Base-by-base conservation (phyloP, 768 basidiomycete genomes). In the Fomitopsis pulvina region DNA sequence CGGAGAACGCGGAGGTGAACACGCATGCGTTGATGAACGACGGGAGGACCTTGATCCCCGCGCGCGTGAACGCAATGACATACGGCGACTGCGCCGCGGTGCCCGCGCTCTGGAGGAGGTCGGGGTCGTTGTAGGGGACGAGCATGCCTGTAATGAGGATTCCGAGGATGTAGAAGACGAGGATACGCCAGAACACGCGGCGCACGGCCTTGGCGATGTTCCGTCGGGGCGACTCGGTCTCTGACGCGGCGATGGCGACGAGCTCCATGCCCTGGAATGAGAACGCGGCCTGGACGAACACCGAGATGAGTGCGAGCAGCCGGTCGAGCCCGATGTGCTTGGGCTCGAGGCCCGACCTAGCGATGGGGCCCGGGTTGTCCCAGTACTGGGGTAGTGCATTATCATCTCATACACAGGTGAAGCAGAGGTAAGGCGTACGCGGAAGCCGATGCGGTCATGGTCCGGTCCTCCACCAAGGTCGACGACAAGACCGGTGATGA, bases 51-150 rank as follows among this genome's bases (percentile, higher is more conserved):
- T 78, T 81, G 61, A 90, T 78, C 10, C 88, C 85, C 0, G 86
- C 83, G 34, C 76, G 73, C 40, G 68, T 75, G 56, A 92, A 81
- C 18, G 88, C 90, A 54, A 92, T 84, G 48, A 92, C 90, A 66
- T 88, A 94, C 2, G 91, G 91, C 3, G 87, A 90, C 46, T 82
- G 64, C 0, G 83, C 79, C n/a, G 88, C 89, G 40, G 77, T 87
- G 44, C 80, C 79, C 24, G 71, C 61, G 66, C 69, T 52, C 48
- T 67, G 61, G 37, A 84, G 71, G 37, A 89, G 69, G 10, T 65
- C 60, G 0, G 64, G 60, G 61, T 91, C 81, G 58, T 82, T 70
- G 55, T 75, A 86, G 1, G 86, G 78, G 39, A 93, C 85, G 34
- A 91, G 73, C 82, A 92, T 81, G 51, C 88, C 87, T 32, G 85